These are phyloP conservation scores for Rhynchospora tenuis DNA, from an alignment of 176 grass and related monocot species.

Conservation along the genomic window DNA sequence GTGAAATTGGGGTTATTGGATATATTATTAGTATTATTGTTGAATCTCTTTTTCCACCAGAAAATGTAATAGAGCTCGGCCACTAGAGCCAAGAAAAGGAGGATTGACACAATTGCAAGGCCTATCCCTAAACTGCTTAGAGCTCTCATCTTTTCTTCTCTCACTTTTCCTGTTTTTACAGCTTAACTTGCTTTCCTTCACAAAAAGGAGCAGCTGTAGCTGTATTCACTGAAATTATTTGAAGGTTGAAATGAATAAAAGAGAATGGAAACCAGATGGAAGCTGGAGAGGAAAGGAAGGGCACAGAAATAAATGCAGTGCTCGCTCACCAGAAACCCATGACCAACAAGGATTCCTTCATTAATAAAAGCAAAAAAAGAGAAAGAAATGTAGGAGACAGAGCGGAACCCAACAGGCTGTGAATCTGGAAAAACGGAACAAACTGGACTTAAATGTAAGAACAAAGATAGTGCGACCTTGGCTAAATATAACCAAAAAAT, in stretches of 20 bases:
- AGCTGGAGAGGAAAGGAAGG: background rate
- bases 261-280: background rate
- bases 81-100: constrained; percentile 67
- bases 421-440: constrained; percentile 1
- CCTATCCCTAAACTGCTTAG: constrained; percentile 53
- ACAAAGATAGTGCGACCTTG: background rate
- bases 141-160: constrained; percentile 38
- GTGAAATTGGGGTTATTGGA: constrained; percentile 36
- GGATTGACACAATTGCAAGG: constrained; percentile 49
- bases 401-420: background rate
- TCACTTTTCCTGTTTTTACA: no score
- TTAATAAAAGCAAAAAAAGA: background rate
- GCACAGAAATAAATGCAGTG: constrained; percentile 3
- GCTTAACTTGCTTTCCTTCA: background rate
- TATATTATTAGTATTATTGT: background rate
- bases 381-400: constrained; percentile 25
- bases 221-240: no score
- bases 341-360: background rate
- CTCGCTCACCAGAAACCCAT: background rate
- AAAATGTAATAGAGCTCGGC: constrained; percentile 89
- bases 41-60: constrained; percentile 58
- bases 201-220: background rate
- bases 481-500: background rate
- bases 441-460: background rate
- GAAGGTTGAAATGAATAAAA: no score